Base-by-base conservation (phyloP, 2,329 filamentous ascomycete genomes). In the Drechmeria coniospora region DNA sequence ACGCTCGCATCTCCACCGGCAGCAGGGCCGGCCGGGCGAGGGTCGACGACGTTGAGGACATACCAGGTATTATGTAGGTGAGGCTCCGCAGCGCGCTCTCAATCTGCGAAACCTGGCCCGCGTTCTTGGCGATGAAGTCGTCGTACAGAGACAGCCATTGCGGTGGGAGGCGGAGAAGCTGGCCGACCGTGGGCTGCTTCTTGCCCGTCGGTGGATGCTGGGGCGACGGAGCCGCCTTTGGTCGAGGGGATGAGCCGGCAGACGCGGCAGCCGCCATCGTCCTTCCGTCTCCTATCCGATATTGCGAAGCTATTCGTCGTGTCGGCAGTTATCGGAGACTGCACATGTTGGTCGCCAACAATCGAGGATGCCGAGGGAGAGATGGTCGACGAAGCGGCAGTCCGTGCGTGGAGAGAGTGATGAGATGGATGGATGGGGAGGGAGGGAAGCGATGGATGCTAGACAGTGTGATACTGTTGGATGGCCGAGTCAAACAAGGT, bases 41-140 rank as follows among this genome's bases (percentile, higher is more conserved):
- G 21, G n/a, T 9, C 3, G 14, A 16, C 2, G 13, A 24, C 23
- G 21, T 11, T 14, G 8, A n/a, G n/a, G 19, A 29, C 49, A 31
- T 49, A 74, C 79, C 86, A 32, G 87, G 90, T 27, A 95, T 90
- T 39, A 98, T 84, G 51, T 98, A 98, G 26, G 87, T 94, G 38
- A 98, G 59, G 16, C 84, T 93, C 21, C 90, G 74, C 46, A 98
- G 60, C 10, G 84, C 83, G 36, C 82, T 92, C 60, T 98, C 90
- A 37, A 98, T 87, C 59, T 93, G 86, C 27, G 83, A 82, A 29
- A 98, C 84, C 33, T 92, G 83, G 46, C 83, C 79, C 35, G 84
- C 76, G 52, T 98, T 98, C 58, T 87, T 90, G 36, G 81, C 79
- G 59, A 98, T 87, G 57, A 95, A 94, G 38, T 90, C 77, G 45